Conservation (phyloP, 1,284 basidiomycete species). For the Boletus calvinii region DNA sequence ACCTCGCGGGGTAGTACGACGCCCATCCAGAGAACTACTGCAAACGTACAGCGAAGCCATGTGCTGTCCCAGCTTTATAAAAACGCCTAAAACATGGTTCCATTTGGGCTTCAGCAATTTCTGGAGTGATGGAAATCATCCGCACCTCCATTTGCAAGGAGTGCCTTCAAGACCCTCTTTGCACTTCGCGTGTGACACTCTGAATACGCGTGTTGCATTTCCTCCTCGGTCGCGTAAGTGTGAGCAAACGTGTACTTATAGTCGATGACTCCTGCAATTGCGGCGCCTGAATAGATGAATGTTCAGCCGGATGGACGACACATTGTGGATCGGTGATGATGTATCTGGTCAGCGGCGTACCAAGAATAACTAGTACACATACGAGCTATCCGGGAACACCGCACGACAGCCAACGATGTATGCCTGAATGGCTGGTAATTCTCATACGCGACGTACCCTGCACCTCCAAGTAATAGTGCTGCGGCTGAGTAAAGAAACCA, state of each 20-base stretch:
- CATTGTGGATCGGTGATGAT: not conserved
- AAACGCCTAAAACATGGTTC: slow-evolving; percentile 56
- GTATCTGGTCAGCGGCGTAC: slow-evolving; percentile 3
- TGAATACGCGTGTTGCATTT: slow-evolving; percentile 60
- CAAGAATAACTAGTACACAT: slow-evolving; percentile 19
- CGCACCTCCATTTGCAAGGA: slow-evolving; percentile 85
- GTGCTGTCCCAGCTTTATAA: slow-evolving; percentile 93
- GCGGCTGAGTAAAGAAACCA: slow-evolving; percentile 29
- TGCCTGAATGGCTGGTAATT: slow-evolving; percentile 66
- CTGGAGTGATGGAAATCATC: slow-evolving; percentile 1
- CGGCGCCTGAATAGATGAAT: slow-evolving; percentile 48
- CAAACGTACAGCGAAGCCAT: slow-evolving; percentile 64
- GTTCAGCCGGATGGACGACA: not conserved
- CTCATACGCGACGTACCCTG: slow-evolving; percentile 53
- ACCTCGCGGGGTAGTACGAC: slow-evolving; percentile 9
- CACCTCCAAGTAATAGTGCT: slow-evolving; percentile 33
- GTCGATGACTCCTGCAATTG: slow-evolving; percentile 69
- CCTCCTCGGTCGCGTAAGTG: slow-evolving; percentile 55
- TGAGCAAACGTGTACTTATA: slow-evolving; percentile 80
- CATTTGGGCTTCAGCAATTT: not conserved
- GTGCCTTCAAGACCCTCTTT: slow-evolving; percentile 69
- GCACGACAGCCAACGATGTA: slow-evolving; percentile 57
- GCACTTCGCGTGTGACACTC: slow-evolving; percentile 84
- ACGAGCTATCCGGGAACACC: slow-evolving; percentile 76
- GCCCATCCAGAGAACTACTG: not conserved